Conservation (phyloP, 139 green algal genomes). For the Chlorella sp. region DNA sequence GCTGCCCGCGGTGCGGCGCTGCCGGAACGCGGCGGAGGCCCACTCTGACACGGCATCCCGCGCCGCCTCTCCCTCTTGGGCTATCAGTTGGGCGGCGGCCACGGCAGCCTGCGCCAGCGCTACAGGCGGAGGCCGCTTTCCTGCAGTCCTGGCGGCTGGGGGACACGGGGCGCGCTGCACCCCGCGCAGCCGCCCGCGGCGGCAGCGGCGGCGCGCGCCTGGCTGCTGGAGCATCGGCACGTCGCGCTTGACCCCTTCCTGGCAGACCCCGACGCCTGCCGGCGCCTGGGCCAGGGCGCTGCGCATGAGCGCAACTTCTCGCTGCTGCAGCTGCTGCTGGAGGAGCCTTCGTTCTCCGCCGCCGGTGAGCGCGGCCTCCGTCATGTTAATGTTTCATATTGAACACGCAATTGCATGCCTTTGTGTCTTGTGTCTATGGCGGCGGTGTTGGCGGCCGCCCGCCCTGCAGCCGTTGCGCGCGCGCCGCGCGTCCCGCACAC, state of each 20-base stretch:
- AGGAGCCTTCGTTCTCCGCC: conserved; percentile 9
- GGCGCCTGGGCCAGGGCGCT: conserved; percentile 13
- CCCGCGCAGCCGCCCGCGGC: background rate
- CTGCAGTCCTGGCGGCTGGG: conserved; percentile 11
- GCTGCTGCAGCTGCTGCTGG: conserved; percentile 25
- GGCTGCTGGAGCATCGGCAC: conserved; percentile 5
- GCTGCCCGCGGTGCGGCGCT: no score
- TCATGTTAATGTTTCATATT: no score
- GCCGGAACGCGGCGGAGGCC: no score
- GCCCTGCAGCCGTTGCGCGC: no score
- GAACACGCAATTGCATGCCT: no score
- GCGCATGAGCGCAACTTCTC: conserved; percentile 8
- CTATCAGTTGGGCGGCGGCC: no score
- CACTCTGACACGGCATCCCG: no score
- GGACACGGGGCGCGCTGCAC: conserved; percentile 12
- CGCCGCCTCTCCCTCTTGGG: no score
- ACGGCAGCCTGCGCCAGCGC: no score
- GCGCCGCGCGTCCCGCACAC: no score
- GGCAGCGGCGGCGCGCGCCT: background rate
- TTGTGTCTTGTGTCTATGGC: no score
- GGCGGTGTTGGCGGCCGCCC: no score
- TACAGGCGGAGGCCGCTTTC: conserved; percentile 18
- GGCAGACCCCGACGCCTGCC: background rate
- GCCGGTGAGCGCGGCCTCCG: background rate
- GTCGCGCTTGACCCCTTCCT: conserved; percentile 4